Evolutionary conservation across 441 rosid species (phyloP).

Genomic region (Breynia disticha): DNA sequence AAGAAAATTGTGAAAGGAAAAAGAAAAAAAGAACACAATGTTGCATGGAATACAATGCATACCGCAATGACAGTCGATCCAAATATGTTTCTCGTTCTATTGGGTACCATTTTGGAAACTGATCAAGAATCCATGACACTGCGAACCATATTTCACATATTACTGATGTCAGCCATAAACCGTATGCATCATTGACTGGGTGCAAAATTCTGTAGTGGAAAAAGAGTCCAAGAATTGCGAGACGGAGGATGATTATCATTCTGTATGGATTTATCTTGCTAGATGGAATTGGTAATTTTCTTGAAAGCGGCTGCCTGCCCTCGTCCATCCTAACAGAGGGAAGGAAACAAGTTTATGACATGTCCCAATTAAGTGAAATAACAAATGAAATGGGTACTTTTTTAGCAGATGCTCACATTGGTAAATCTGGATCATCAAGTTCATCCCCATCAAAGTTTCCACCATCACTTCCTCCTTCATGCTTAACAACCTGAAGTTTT

Average conservation of each 20-base stretch:
- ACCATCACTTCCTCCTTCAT: slow-evolving; percentile 38
- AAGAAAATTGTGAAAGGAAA: too few species aligned
- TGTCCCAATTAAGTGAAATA: neutral
- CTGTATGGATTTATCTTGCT: slow-evolving; percentile 78
- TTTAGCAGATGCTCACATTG: slow-evolving; percentile 33
- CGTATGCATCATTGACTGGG: slow-evolving; percentile 63
- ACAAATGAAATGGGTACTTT: neutral
- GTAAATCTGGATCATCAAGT: slow-evolving; percentile 52
- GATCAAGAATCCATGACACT: slow-evolving; percentile 74
- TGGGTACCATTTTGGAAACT: slow-evolving; percentile 74
- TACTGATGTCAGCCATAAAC: slow-evolving; percentile 63
- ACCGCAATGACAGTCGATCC: slow-evolving; percentile 64
- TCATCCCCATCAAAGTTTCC: slow-evolving; percentile 26
- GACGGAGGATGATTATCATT: slow-evolving; percentile 52
- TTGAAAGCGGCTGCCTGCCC: slow-evolving; percentile 75
- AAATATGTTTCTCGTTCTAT: slow-evolving; percentile 64
- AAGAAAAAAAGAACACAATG: slow-evolving; percentile 3
- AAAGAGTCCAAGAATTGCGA: slow-evolving; percentile 57
- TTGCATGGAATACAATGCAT: neutral
- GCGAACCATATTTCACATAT: slow-evolving; percentile 83
- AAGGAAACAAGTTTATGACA: slow-evolving; percentile 7
- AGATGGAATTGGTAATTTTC: slow-evolving; percentile 59
- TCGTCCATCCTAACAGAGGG: slow-evolving; percentile 61
- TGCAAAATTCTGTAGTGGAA: slow-evolving; percentile 65
- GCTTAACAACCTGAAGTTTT: slow-evolving; percentile 53